Conservation (phyloP, 805 yeast species). For the Wickerhamiella allomyrinae region DNA sequence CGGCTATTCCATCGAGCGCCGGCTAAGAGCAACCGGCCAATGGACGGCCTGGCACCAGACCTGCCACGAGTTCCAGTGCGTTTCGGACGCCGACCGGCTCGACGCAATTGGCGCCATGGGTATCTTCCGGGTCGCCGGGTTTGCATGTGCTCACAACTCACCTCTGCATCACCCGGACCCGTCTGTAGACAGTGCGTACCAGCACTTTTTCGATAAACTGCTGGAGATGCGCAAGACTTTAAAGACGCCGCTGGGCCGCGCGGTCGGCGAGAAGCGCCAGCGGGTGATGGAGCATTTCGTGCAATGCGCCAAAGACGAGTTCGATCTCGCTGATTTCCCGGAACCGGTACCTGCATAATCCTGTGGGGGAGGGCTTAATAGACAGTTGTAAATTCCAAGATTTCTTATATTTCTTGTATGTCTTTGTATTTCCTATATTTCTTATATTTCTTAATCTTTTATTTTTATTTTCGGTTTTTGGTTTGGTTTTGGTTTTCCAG, state of each 20-base stretch:
- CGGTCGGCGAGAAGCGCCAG: constrained; percentile 16
- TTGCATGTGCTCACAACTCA: constrained; percentile 18
- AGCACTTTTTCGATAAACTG: constrained; percentile 25
- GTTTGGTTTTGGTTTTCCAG: too few species aligned
- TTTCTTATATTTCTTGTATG: neutral
- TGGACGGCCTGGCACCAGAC: constrained; percentile 24
- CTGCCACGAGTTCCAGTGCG: constrained; percentile 23
- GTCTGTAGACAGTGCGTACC: constrained; percentile 15
- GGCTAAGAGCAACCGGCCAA: constrained; percentile 13
- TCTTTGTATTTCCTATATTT: neutral
- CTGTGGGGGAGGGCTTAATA: neutral
- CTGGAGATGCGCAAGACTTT: constrained; percentile 19
- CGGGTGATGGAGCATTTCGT: constrained; percentile 14
- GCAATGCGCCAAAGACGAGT: constrained; percentile 10
- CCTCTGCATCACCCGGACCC: constrained; percentile 17
- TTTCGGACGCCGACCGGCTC: constrained; percentile 29
- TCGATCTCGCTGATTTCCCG: constrained; percentile 1
- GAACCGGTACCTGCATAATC: neutral
- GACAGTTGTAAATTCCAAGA: neutral
- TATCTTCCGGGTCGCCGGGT: constrained; percentile 24
- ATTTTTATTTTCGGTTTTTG: too few species aligned
- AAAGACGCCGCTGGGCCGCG: constrained; percentile 18
- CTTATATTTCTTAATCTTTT: too few species aligned
- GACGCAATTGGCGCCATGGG: constrained; percentile 29
- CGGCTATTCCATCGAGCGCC: constrained; percentile 20